These are phyloP conservation scores for Speleostelium caveatum DNA, from an alignment of 78 protist species.

Conservation along the genomic window DNA sequence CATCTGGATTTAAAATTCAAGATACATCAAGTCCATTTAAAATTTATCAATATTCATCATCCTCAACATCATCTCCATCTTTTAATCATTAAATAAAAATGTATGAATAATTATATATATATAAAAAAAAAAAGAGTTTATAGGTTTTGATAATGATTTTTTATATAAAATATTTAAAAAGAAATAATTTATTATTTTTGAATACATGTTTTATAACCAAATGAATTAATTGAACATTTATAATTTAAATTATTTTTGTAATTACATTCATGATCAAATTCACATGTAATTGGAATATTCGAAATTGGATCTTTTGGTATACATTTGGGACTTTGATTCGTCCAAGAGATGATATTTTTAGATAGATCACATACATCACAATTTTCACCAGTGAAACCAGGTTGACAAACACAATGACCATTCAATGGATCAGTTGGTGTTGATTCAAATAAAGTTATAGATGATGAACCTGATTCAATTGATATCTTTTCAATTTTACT, in stretches of 20 bases:
- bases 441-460: neutral
- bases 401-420: neutral
- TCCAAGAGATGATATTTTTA: neutral
- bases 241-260: neutral
- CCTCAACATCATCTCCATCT: no score
- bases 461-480: neutral
- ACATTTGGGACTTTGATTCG: constrained; percentile 1
- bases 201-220: no score
- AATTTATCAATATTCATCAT: no score
- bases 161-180: no score
- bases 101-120: no score
- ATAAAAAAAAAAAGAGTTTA: no score
- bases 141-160: no score
- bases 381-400: neutral
- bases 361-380: neutral
- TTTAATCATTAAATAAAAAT: no score
- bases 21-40: no score
- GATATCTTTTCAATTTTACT: neutral
- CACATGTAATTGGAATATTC: neutral
- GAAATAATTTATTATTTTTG: no score
- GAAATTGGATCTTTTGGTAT: neutral
- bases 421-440: neutral
- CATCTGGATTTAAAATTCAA: neutral
- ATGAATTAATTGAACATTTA: no score
- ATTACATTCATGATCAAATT: neutral